phyloP scores from a whole-genome alignment of 192 early-diverging fungal genomes.

The Thoreauomyces humboldtii region DNA sequence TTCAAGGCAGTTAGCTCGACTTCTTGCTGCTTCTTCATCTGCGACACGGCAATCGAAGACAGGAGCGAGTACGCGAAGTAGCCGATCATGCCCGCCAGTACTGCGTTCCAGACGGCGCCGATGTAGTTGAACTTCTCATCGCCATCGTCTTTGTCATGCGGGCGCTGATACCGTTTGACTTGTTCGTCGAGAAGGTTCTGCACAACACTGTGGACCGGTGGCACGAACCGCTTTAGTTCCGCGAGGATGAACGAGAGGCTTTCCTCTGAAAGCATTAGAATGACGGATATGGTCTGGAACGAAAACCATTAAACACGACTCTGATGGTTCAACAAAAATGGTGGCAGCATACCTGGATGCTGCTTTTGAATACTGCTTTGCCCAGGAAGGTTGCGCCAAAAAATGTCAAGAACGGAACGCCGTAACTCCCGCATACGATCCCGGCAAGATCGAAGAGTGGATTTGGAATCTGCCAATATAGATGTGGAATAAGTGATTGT shows the following conservation, averaged over 20 bases:
- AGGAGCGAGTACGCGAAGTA: constrained; percentile 84
- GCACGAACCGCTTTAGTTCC: constrained; percentile 51
- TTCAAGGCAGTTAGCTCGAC: constrained; percentile 3
- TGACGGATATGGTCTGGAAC: constrained; percentile 65
- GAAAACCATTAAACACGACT: background rate
- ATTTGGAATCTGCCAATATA: constrained; percentile 78
- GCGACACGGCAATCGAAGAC: constrained; percentile 77
- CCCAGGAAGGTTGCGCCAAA: constrained; percentile 94
- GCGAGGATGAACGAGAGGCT: constrained; percentile 60
- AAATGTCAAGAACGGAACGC: constrained; percentile 89
- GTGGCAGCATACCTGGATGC: constrained; percentile 60
- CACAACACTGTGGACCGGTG: constrained; percentile 59
- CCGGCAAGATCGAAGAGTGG: constrained; percentile 96
- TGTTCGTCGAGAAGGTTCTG: constrained; percentile 53
- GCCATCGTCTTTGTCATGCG: constrained; percentile 3
- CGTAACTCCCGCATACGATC: constrained; percentile 90
- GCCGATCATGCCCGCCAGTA: constrained; percentile 75
- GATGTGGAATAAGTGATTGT: background rate
- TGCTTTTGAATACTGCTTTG: constrained; percentile 85
- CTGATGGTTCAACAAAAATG: background rate
- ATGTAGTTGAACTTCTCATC: constrained; percentile 13
- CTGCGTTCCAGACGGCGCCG: constrained; percentile 74
- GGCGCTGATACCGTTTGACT: constrained; percentile 28
- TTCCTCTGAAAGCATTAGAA: constrained; percentile 79
- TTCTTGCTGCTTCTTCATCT: constrained; percentile 49